These are phyloP conservation scores for Pythium pectinolyticum DNA, from an alignment of 352 stramenopile genomes.

Conservation along the genomic window DNA sequence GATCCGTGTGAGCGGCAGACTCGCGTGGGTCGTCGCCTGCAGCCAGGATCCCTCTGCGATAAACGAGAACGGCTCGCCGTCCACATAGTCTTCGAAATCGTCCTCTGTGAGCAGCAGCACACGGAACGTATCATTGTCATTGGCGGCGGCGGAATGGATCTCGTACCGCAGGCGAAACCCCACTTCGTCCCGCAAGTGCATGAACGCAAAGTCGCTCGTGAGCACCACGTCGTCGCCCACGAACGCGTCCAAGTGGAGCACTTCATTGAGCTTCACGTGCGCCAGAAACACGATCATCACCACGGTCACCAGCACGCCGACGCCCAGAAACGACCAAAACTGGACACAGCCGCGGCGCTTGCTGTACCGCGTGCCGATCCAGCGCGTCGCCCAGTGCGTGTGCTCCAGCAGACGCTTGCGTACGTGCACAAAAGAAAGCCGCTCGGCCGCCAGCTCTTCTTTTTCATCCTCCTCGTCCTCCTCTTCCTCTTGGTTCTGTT, in stretches of 20 bases:
- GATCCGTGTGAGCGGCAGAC: constrained; percentile 45
- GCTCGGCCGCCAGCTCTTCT: constrained; percentile 19
- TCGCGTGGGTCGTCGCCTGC: constrained; percentile 53
- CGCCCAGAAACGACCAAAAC: constrained; percentile 36
- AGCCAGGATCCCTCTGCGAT: constrained; percentile 36
- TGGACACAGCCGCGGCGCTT: constrained; percentile 36
- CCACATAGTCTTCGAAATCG: constrained; percentile 50
- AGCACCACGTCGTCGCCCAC: constrained; percentile 48
- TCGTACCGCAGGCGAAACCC: constrained; percentile 60
- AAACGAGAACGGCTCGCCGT: constrained; percentile 46
- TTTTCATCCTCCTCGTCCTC: too few relatives aligned
- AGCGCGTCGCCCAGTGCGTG: constrained; percentile 46
- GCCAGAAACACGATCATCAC: constrained; percentile 37
- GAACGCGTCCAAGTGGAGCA: constrained; percentile 69
- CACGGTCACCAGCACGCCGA: constrained; percentile 39
- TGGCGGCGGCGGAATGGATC: constrained; percentile 22
- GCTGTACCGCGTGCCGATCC: constrained; percentile 48
- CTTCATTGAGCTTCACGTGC: constrained; percentile 46
- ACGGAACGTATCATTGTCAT: constrained; percentile 34
- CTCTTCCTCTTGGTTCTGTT: too few relatives aligned
- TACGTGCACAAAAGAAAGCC: constrained; percentile 40
- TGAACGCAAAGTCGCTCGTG: constrained; percentile 51
- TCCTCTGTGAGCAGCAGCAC: constrained; percentile 55
- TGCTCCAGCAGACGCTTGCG: constrained; percentile 34
- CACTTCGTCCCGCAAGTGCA: constrained; percentile 66